Base-by-base conservation (phyloP, 2,329 filamentous ascomycete species). In the Ascosphaera acerosa region DNA sequence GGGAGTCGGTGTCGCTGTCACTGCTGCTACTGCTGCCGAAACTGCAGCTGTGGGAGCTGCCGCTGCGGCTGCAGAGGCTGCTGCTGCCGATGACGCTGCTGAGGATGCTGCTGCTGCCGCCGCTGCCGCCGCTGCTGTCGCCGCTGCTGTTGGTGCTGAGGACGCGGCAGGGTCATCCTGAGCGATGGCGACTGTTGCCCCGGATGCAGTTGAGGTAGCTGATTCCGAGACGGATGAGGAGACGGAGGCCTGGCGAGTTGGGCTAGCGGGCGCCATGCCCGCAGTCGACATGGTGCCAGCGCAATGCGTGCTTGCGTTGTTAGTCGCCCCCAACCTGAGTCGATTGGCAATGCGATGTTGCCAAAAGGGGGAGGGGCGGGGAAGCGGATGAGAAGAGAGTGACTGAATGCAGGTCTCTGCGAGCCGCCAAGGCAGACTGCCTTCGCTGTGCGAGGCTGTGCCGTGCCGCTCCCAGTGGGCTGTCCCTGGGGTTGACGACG, bases 1-100 rank as follows among this genome's bases (percentile, higher is more conserved):
- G 6, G 46, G 33, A 30, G 32, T 20, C 18, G 4, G n/a, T 31
- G 26, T 9, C 17, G 26, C 7, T 29, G 26, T 29, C 12, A 16
- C 18, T 32, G 30, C 15, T 32, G 30, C 15, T n/a, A 17, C 15
- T 19, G 18, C 17, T 17, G 10, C 18, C 30, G 18, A 22, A 26
- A 2, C 20, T 2, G 18, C 26, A 32, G 19, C 29, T 32, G 18
- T 10, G 19, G 33, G 16, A 19, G 20, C 15, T 12, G 10, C 28
- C 10, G 28, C 10, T 14, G 10, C 28, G 15, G 28, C 28, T n/a
- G 28, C 10, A 10, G 28, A 30, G 15, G 28, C n/a, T 15, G 27
- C 14, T 3, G 27, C 10, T n/a, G 15, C n/a, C 10, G 28, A 10
- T 10, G 28, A n/a, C 10, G 17, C 4, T 20, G 30, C 17, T 31